Percentiles rank a stretch among this genome's conserved stretches.
Conservation (phyloP, 2,329 filamentous ascomycete genomes). For the Gyromitra esculenta region DNA sequence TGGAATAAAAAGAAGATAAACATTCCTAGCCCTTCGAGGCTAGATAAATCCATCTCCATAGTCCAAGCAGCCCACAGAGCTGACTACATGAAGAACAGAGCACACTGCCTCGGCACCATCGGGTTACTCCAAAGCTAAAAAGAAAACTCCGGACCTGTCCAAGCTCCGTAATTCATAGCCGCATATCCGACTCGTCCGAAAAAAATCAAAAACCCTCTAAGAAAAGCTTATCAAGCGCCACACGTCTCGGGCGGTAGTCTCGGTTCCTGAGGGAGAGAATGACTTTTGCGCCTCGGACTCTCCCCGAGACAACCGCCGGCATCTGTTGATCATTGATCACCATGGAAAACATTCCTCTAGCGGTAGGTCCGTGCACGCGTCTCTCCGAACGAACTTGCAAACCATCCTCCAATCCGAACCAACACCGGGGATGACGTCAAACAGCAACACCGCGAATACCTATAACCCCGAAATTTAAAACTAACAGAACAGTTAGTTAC, state of each 20-base stretch:
- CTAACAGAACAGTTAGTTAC: neutral
- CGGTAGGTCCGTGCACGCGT: neutral
- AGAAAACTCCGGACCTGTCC: constrained; percentile 2
- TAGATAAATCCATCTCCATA: too few relatives aligned
- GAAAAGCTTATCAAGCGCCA: constrained; percentile 38
- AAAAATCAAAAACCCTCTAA: neutral
- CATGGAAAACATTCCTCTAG: constrained; percentile 1
- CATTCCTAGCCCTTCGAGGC: too few relatives aligned
- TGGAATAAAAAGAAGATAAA: too few relatives aligned
- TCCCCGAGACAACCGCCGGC: neutral
- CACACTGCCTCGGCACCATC: too few relatives aligned
- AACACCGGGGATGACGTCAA: constrained; percentile 16
- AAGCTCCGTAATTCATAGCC: constrained; percentile 12
- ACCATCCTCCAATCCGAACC: constrained; percentile 21
- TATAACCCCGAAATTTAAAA: constrained; percentile 1
- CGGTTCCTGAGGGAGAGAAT: constrained; percentile 2
- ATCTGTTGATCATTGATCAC: constrained; percentile 4
- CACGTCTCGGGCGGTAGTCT: constrained; percentile 17
- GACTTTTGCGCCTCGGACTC: neutral
- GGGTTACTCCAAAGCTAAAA: neutral
- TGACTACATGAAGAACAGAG: too few relatives aligned
- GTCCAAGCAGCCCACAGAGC: too few relatives aligned
- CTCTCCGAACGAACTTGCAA: neutral
- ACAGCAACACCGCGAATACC: neutral
- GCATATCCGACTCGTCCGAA: constrained; percentile 21